These are phyloP conservation scores for Rutstroemia sp. DNA, from an alignment of 2,329 filamentous ascomycete species.

Conservation along the genomic window DNA sequence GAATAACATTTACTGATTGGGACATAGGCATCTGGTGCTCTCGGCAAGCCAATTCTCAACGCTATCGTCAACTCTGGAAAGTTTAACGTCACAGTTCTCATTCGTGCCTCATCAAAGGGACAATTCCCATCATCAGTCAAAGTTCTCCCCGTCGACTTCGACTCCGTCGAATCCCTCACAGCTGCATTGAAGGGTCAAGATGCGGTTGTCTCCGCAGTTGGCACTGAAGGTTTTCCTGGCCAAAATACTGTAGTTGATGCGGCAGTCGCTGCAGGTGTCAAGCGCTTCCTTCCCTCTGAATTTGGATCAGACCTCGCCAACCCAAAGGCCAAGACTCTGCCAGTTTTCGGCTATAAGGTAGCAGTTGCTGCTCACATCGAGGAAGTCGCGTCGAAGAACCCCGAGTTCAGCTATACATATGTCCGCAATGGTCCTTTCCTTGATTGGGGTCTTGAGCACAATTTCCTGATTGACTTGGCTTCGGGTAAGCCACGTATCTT, in stretches of 20 bases:
- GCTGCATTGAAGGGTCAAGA: slow-evolving; percentile 48
- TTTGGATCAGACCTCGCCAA: slow-evolving; percentile 39
- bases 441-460: slow-evolving; percentile 43
- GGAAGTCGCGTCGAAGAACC: slow-evolving; percentile 32
- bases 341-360: slow-evolving; percentile 46
- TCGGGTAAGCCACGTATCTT: slow-evolving; percentile 36
- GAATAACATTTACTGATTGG: slow-evolving; percentile 1
- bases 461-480: slow-evolving; percentile 40
- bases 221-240: slow-evolving; percentile 25
- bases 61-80: slow-evolving; percentile 20
- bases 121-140: slow-evolving; percentile 30
- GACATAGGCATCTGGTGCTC: slow-evolving; percentile 17
- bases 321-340: slow-evolving; percentile 35
- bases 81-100: slow-evolving; percentile 43
- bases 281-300: slow-evolving; percentile 55
- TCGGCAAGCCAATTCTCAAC: slow-evolving; percentile 22
- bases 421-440: slow-evolving; percentile 50
- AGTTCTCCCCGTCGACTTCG: slow-evolving; percentile 39
- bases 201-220: slow-evolving; percentile 46
- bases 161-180: slow-evolving; percentile 34
- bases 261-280: slow-evolving; percentile 48
- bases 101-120: slow-evolving; percentile 30
- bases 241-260: slow-evolving; percentile 50
- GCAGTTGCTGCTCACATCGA: slow-evolving; percentile 34
- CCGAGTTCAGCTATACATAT: slow-evolving; percentile 45